A percentile compares a stretch with the other conserved stretches of the same genome.
Evolutionary conservation across 805 yeast genomes (phyloP).

Genomic region (Wickerhamomyces tratensis): DNA sequence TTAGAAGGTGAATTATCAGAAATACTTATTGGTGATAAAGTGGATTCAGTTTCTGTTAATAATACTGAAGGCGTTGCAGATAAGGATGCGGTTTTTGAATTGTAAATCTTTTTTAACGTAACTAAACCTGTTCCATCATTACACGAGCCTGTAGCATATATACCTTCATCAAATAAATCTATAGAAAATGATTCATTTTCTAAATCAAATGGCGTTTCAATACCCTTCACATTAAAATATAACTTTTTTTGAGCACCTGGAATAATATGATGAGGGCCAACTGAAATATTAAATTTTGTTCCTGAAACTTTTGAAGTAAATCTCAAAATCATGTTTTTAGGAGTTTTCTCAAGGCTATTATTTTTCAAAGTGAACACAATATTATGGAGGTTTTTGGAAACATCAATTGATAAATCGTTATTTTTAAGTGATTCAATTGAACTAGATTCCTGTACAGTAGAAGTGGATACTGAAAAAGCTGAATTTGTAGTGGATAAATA

Average conservation of each 20-base stretch:
- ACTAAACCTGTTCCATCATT: background rate
- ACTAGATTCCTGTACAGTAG: too few relatives aligned
- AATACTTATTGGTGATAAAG: too few relatives aligned
- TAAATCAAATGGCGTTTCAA: background rate
- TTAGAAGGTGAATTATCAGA: too few relatives aligned
- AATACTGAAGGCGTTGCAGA: too few relatives aligned
- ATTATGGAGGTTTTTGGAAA: background rate
- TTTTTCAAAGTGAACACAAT: background rate
- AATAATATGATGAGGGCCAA: conserved; percentile 2
- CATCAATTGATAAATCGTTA: background rate
- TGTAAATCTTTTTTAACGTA: background rate
- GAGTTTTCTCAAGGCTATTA: background rate
- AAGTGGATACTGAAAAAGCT: too few relatives aligned
- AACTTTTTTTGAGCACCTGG: conserved; percentile 1
- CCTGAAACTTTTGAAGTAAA: background rate
- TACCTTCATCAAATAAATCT: background rate
- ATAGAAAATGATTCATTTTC: background rate
- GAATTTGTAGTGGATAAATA: too few relatives aligned
- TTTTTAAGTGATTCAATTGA: background rate
- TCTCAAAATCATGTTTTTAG: conserved; percentile 1
- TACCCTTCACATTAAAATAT: conserved; percentile 1
- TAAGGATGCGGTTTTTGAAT: too few relatives aligned
- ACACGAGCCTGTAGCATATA: conserved; percentile 1
- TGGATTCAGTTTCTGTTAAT: too few relatives aligned
- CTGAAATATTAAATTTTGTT: background rate